phyloP scores from a whole-genome alignment of 2,329 filamentous ascomycete genomes.

The Juglanconis juglandina region DNA sequence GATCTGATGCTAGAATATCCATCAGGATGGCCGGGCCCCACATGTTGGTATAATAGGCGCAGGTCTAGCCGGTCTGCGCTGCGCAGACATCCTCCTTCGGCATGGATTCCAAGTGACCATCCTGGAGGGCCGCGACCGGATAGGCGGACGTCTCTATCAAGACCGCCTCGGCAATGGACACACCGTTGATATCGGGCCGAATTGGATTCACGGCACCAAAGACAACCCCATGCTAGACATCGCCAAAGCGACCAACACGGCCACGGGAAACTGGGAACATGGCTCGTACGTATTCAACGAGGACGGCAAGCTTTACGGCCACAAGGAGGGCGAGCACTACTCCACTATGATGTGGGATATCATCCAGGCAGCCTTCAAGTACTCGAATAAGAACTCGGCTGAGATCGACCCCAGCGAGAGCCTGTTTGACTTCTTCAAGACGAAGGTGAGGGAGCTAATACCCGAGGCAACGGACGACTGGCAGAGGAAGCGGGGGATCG shows the following conservation, averaged over 20 bases:
- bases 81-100: slow-evolving; percentile 63
- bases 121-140: slow-evolving; percentile 62
- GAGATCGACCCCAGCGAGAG: slow-evolving; percentile 46
- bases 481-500: slow-evolving; percentile 37
- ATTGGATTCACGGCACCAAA: slow-evolving; percentile 74
- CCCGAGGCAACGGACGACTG: slow-evolving; percentile 40
- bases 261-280: slow-evolving; percentile 46
- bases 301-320: slow-evolving; percentile 48
- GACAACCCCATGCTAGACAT: slow-evolving; percentile 69
- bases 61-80: slow-evolving; percentile 67
- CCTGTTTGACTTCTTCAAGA: slow-evolving; percentile 51
- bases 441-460: slow-evolving; percentile 43
- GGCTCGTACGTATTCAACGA: slow-evolving; percentile 54
- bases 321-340: slow-evolving; percentile 43
- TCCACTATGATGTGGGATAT: slow-evolving; percentile 63
- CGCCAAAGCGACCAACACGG: slow-evolving; percentile 57
- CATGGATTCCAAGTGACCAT: slow-evolving; percentile 66
- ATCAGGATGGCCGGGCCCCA: slow-evolving; percentile 32
- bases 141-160: slow-evolving; percentile 64
- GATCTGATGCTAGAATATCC: not conserved
- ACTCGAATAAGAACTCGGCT: slow-evolving; percentile 56
- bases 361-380: slow-evolving; percentile 63
- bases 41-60: slow-evolving; percentile 68
- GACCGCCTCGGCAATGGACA: slow-evolving; percentile 44
- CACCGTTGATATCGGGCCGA: slow-evolving; percentile 63